phyloP scores from a whole-genome alignment of 495 filamentous ascomycete genomes.

The Polyplosphaeria fusca region DNA sequence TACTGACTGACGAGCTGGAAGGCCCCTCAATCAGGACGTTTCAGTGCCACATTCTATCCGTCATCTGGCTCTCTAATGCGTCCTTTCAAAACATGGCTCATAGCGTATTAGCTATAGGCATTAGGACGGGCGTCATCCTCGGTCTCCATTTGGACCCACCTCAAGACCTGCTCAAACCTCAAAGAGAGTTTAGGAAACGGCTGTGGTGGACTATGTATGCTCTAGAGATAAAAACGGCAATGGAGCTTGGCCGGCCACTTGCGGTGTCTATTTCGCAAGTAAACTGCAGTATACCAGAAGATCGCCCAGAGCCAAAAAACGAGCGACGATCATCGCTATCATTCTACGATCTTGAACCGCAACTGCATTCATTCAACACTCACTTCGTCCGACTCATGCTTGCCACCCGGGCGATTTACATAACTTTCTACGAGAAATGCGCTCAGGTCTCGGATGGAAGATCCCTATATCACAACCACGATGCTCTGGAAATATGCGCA shows the following conservation, averaged over 20 bases:
- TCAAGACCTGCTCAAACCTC: slow-evolving; percentile 35
- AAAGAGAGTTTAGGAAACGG: slow-evolving; percentile 47
- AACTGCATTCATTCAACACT: slow-evolving; percentile 34
- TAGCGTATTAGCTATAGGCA: slow-evolving; percentile 42
- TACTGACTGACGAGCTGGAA: slow-evolving; percentile 50
- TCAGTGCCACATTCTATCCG: slow-evolving; percentile 50
- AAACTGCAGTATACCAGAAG: slow-evolving; percentile 43
- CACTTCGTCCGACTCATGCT: slow-evolving; percentile 45
- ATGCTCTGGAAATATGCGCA: slow-evolving; percentile 32
- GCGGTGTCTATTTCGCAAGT: slow-evolving; percentile 37
- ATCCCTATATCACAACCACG: slow-evolving; percentile 33
- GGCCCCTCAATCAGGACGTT: slow-evolving; percentile 50
- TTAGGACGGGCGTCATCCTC: slow-evolving; percentile 50
- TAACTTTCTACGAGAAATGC: slow-evolving; percentile 40
- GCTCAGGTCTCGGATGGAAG: slow-evolving; percentile 18
- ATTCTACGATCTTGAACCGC: neutral
- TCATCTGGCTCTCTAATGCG: slow-evolving; percentile 48
- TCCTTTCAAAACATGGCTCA: slow-evolving; percentile 53
- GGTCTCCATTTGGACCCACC: slow-evolving; percentile 53
- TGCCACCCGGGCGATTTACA: slow-evolving; percentile 42
- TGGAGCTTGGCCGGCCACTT: slow-evolving; percentile 55
- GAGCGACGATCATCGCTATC: neutral
- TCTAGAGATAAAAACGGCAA: slow-evolving; percentile 48
- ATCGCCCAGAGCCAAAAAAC: neutral
- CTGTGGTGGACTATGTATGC: slow-evolving; percentile 54